phyloP scores from a whole-genome alignment of 2,329 filamentous ascomycete genomes.

The Fusarium stilboides region DNA sequence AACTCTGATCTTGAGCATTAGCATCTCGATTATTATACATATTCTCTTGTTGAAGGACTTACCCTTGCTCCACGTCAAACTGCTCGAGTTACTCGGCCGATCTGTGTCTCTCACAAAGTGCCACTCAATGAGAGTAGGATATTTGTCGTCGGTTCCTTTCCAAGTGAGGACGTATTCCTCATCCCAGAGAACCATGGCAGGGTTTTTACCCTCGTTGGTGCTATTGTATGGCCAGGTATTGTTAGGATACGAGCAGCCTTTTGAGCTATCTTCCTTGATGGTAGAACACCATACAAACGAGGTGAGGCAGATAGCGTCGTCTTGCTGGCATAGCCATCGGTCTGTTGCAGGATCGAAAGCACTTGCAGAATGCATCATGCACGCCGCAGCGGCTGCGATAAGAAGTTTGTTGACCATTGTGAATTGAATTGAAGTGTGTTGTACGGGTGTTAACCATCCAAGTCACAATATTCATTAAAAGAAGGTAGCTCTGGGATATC shows the following conservation, averaged over 20 bases:
- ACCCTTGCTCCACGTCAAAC: conserved; percentile 29
- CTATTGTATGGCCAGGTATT: conserved; percentile 19
- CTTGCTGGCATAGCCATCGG: conserved; percentile 35
- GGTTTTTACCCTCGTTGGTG: conserved; percentile 16
- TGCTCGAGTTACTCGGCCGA: conserved; percentile 26
- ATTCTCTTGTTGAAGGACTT: neutral
- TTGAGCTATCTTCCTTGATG: conserved; percentile 27
- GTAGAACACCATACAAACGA: conserved; percentile 42
- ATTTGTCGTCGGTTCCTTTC: conserved; percentile 32
- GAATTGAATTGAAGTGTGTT: neutral
- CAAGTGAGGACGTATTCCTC: conserved; percentile 34
- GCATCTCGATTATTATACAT: neutral
- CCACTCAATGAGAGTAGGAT: conserved; percentile 30
- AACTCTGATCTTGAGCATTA: conserved; percentile 24
- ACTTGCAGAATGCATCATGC: conserved; percentile 1
- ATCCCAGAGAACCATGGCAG: conserved; percentile 38
- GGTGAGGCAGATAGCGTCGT: conserved; percentile 34
- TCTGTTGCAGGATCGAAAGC: conserved; percentile 28
- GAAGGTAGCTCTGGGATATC: neutral
- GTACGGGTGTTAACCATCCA: neutral
- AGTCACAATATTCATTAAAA: neutral
- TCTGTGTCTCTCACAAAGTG: conserved; percentile 33
- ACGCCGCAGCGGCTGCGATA: conserved; percentile 4
- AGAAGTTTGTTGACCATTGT: conserved; percentile 13
- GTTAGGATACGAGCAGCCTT: conserved; percentile 26